Base-by-base conservation (phyloP, 495 filamentous ascomycete genomes). In the Penicillium crystallinum region DNA sequence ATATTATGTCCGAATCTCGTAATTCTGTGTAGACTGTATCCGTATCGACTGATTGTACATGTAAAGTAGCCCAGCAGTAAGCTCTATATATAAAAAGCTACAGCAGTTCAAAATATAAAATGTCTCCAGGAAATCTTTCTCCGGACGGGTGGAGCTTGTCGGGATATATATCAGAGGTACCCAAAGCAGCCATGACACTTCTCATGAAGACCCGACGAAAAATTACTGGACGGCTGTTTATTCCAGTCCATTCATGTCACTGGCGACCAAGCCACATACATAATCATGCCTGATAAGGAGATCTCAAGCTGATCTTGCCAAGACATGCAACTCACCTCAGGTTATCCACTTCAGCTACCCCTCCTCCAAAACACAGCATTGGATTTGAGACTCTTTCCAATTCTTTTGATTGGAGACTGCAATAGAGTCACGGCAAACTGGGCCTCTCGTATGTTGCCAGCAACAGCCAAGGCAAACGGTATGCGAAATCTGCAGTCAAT, bases 291-390 rank as follows among this genome's bases (percentile, higher is more conserved):
- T 29, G 17, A 29, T 22, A 38, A 29, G 14, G 47, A 50, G 19
- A 27, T 50, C 38, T 19, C 17, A 25, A 54, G 30, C 31, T 18
- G 27, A 10, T 18, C 39, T 22, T 37, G 55, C 58, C 58, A 62
- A 62, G 58, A 58, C 55, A 57, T 15, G 55, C 39, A 55, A 23
- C 38, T 49, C 29, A 41, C 44, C 39, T 55, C 55, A 33, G n/a
- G 25, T 36, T 53, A 62, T 35, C 58, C 55, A 62, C 58, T 55
- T 55, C 58, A 31, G 46, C 57, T 47, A 44, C 39, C 54, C 51
- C 50, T 54, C 34, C 42, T 23, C 33, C 46, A 53, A n/a, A n/a
- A 31, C 42, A 31, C 37, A 17, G 34, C 5, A 9, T 29, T 25
- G 23, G 39, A 19, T 2, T 37, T 14, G 6, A 17, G 9, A 18